phyloP scores from a whole-genome alignment of 1,139 yeast genomes.

The Taphrina wiesneri region DNA sequence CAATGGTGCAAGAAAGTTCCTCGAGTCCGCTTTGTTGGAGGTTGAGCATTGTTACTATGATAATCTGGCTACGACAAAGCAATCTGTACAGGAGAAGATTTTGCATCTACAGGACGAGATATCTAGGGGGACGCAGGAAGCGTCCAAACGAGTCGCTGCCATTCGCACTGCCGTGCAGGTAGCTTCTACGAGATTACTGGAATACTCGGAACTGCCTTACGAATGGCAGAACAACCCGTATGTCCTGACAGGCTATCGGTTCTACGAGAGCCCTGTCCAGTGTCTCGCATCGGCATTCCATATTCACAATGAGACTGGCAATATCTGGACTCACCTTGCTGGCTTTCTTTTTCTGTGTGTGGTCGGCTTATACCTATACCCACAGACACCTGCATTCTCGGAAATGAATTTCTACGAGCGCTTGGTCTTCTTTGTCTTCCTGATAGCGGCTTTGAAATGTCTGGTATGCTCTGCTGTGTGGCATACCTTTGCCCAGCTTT shows the following conservation, averaged over 20 bases:
- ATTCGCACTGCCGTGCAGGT: slow-evolving; percentile 24
- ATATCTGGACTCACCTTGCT: slow-evolving; percentile 86
- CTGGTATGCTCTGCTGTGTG: slow-evolving; percentile 75
- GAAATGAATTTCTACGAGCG: slow-evolving; percentile 54
- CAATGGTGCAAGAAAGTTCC: slow-evolving; percentile 29
- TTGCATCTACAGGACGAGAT: slow-evolving; percentile 29
- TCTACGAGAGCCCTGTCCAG: slow-evolving; percentile 63
- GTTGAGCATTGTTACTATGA: slow-evolving; percentile 23
- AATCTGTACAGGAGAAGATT: slow-evolving; percentile 22
- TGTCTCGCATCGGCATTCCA: slow-evolving; percentile 61
- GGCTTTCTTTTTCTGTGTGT: slow-evolving; percentile 66
- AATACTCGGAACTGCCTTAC: slow-evolving; percentile 83
- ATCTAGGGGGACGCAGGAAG: slow-evolving; percentile 17
- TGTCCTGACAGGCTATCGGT: slow-evolving; percentile 81
- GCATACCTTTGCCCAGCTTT: slow-evolving; percentile 89
- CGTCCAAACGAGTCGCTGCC: slow-evolving; percentile 25
- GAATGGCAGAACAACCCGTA: slow-evolving; percentile 93
- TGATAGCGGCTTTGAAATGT: slow-evolving; percentile 74
- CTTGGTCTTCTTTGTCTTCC: slow-evolving; percentile 60
- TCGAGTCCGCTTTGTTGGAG: slow-evolving; percentile 21
- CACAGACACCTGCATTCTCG: slow-evolving; percentile 51
- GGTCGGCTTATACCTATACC: slow-evolving; percentile 62
- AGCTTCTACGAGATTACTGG: slow-evolving; percentile 54
- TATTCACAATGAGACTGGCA: slow-evolving; percentile 85
- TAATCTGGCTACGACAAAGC: neutral